Conservation (phyloP, 2,329 filamentous ascomycete genomes). For the Pseudogymnoascus sp. region DNA sequence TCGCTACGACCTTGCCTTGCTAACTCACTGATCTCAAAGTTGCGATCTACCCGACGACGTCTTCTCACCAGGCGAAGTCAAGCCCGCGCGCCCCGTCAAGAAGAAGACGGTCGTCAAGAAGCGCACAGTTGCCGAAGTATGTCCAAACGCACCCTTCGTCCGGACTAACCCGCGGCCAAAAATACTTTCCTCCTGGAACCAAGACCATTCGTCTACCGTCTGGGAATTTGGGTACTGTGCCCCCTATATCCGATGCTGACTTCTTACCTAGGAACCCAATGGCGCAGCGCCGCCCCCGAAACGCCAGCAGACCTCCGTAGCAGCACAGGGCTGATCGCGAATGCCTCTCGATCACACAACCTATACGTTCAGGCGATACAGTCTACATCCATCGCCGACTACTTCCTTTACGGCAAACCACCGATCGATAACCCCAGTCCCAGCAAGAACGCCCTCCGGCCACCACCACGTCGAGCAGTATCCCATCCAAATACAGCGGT, state of each 20-base stretch:
- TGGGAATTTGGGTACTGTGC: slow-evolving; percentile 3
- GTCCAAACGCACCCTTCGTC: slow-evolving; percentile 14
- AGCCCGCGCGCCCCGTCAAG: slow-evolving; percentile 38
- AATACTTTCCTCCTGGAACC: background rate
- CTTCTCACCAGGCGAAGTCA: slow-evolving; percentile 70
- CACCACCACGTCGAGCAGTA: background rate
- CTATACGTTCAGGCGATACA: background rate
- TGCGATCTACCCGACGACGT: slow-evolving; percentile 84
- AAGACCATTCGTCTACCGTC: slow-evolving; percentile 2
- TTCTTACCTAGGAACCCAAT: background rate
- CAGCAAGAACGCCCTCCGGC: background rate
- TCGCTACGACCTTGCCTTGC: background rate
- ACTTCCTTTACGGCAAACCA: background rate
- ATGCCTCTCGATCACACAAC: background rate
- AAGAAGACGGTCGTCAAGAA: slow-evolving; percentile 24
- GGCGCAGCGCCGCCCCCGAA: slow-evolving; percentile 19
- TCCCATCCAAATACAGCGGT: background rate
- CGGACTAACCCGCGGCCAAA: slow-evolving; percentile 2
- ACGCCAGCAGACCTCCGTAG: slow-evolving; percentile 26
- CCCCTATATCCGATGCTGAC: slow-evolving; percentile 1
- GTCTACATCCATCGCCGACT: background rate
- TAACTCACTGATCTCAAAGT: slow-evolving; percentile 39
- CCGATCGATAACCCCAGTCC: background rate
- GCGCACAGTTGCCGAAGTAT: slow-evolving; percentile 25
- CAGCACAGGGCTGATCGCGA: slow-evolving; percentile 20